phyloP scores from a whole-genome alignment of 2,329 filamentous ascomycete species.

The Monosporascus ibericus region DNA sequence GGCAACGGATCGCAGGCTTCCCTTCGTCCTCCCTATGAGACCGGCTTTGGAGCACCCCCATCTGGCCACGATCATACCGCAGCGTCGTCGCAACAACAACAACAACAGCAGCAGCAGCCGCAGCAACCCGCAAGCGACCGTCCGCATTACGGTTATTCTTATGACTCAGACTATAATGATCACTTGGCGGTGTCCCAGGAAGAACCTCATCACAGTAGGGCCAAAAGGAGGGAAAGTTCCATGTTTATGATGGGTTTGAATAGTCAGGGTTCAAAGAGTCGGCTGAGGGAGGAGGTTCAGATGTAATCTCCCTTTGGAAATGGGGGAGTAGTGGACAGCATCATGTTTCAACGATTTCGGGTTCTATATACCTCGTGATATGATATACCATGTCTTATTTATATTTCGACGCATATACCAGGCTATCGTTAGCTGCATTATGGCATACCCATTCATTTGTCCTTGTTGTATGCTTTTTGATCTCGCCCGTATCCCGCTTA shows the following conservation, averaged over 20 bases:
- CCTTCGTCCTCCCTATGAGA: constrained; percentile 40
- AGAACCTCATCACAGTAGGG: constrained; percentile 31
- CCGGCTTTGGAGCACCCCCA: constrained; percentile 28
- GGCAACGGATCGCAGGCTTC: constrained; percentile 21
- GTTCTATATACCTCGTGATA: constrained; percentile 8
- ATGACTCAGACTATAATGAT: constrained; percentile 21
- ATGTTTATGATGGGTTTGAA: constrained; percentile 50
- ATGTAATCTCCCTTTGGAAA: constrained; percentile 16
- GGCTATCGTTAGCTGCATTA: constrained; percentile 6
- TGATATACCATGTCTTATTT: constrained; percentile 7
- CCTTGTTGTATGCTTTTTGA: too few species aligned
- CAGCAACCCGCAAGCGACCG: constrained; percentile 33
- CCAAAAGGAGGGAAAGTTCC: constrained; percentile 52
- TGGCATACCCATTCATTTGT: constrained; percentile 1
- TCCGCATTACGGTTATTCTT: constrained; percentile 22
- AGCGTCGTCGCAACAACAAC: constrained; percentile 5
- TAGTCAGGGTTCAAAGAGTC: constrained; percentile 46
- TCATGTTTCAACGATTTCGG: constrained; percentile 1
- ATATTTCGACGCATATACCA: constrained; percentile 4
- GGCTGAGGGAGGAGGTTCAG: constrained; percentile 48
- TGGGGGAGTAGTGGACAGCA: not conserved
- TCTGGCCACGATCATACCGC: constrained; percentile 28
- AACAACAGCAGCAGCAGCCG: too few species aligned
- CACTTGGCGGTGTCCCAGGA: constrained; percentile 26
- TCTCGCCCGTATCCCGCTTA: too few species aligned